These are phyloP conservation scores for Astragalus membranaceus DNA, from an alignment of 306 rosid species.

Conservation along the genomic window DNA sequence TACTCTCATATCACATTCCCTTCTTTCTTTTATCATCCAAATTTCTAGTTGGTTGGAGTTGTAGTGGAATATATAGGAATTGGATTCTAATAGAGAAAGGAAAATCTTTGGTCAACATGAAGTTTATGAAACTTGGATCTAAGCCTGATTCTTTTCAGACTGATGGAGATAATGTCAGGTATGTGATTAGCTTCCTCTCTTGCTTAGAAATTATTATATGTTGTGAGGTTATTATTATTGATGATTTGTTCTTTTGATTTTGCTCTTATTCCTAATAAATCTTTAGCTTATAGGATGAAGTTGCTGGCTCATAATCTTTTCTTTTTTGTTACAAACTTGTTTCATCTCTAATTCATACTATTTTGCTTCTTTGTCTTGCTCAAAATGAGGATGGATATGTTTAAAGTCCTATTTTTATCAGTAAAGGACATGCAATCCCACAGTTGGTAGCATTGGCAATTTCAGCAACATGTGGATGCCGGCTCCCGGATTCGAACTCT, in stretches of 20 bases:
- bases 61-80: slow-evolving; percentile 2
- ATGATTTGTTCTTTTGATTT: neutral
- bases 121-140: slow-evolving; percentile 96
- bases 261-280: slow-evolving; percentile 6
- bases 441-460: too few species aligned
- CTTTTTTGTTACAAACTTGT: neutral
- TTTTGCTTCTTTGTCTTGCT: neutral
- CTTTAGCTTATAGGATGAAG: slow-evolving; percentile 2
- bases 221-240: neutral
- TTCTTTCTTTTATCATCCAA: neutral
- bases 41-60: slow-evolving; percentile 1
- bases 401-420: neutral
- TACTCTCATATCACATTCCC: neutral
- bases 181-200: slow-evolving; percentile 12
- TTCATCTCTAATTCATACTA: neutral
- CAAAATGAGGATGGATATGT: neutral
- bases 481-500: too few species aligned
- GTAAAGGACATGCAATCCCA: neutral
- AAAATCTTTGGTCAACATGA: slow-evolving; percentile 44
- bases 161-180: slow-evolving; percentile 70
- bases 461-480: too few species aligned
- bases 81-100: slow-evolving; percentile 2
- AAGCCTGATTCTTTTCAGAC: slow-evolving; percentile 80
- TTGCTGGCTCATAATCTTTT: neutral
- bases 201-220: neutral